Evolutionary conservation across 441 rosid genomes (phyloP).

Genomic region (Corymbia calophylla): DNA sequence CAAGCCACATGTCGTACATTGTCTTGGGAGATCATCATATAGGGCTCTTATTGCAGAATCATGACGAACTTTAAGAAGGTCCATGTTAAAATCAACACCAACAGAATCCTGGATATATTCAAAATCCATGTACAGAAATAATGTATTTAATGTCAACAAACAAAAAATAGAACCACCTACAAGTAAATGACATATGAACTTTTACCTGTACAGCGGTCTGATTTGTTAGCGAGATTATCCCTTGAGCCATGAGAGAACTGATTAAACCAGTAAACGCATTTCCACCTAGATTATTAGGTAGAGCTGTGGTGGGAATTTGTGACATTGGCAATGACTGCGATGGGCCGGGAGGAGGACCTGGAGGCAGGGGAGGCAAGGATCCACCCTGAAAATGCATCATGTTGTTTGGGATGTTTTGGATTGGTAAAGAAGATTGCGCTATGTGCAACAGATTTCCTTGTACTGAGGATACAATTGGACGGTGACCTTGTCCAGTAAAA

Average conservation of each 20-base stretch:
- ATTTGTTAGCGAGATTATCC: conserved; percentile 66
- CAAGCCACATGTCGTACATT: conserved; percentile 94
- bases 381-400: conserved; percentile 29
- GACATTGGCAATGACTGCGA: conserved; percentile 39
- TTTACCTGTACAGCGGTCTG: conserved; percentile 66
- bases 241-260: conserved; percentile 84
- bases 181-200: background rate
- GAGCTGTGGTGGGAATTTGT: conserved; percentile 34
- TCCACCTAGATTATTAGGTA: conserved; percentile 44
- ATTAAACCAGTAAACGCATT: conserved; percentile 76
- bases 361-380: conserved; percentile 52
- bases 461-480: conserved; percentile 16
- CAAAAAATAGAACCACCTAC: background rate
- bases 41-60: conserved; percentile 73
- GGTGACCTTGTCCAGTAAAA: conserved; percentile 38
- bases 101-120: conserved; percentile 46
- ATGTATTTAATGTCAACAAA: conserved; percentile 3
- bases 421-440: conserved; percentile 34
- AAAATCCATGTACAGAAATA: conserved; percentile 13
- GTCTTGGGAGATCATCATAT: conserved; percentile 90
- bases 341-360: conserved; percentile 37
- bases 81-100: conserved; percentile 75
- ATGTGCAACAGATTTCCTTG: conserved; percentile 20
- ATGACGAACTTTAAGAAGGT: conserved; percentile 70
- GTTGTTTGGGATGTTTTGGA: conserved; percentile 29